These are phyloP conservation scores for Yarrowia osloensis DNA, from an alignment of 805 yeast species.

Conservation along the genomic window DNA sequence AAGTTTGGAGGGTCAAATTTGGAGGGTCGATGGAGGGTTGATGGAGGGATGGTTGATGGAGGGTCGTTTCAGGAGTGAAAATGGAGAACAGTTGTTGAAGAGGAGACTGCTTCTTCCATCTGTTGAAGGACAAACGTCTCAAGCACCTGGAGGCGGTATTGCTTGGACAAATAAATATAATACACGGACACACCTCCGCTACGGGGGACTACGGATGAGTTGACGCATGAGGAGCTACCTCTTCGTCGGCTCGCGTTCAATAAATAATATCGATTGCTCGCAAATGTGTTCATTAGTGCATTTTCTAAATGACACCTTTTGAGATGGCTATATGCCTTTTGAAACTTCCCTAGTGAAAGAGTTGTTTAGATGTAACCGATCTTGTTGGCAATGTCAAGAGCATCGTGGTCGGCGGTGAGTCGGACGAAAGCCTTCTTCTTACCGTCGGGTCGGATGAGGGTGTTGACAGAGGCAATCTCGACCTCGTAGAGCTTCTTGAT, in stretches of 20 bases:
- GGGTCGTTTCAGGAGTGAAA: too few species aligned
- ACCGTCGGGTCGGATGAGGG: conserved; percentile 98
- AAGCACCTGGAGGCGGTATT: not conserved
- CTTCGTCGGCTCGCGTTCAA: conserved; percentile 30
- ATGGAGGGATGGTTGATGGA: too few species aligned
- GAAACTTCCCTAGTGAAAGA: not conserved
- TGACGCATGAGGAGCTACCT: conserved; percentile 11
- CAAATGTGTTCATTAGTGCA: conserved; percentile 21
- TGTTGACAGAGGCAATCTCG: conserved; percentile 91
- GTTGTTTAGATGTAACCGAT: conserved; percentile 89
- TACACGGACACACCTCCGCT: conserved; percentile 18
- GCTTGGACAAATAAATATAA: not conserved
- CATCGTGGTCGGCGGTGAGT: conserved; percentile 98
- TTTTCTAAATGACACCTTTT: conserved; percentile 14
- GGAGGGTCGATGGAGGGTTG: too few species aligned
- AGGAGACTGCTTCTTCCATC: too few species aligned
- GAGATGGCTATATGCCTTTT: not conserved
- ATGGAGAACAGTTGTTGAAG: too few species aligned
- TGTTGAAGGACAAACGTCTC: too few species aligned
- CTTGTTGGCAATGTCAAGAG: conserved; percentile 99
- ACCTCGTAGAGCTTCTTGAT: conserved; percentile 98
- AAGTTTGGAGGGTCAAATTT: too few species aligned
- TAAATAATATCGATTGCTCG: conserved; percentile 29
- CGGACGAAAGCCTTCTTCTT: conserved; percentile 99
- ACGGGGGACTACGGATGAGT: conserved; percentile 15